These are phyloP conservation scores for Colletotrichum coccodes DNA, from an alignment of 2,329 filamentous ascomycete genomes.

Conservation along the genomic window DNA sequence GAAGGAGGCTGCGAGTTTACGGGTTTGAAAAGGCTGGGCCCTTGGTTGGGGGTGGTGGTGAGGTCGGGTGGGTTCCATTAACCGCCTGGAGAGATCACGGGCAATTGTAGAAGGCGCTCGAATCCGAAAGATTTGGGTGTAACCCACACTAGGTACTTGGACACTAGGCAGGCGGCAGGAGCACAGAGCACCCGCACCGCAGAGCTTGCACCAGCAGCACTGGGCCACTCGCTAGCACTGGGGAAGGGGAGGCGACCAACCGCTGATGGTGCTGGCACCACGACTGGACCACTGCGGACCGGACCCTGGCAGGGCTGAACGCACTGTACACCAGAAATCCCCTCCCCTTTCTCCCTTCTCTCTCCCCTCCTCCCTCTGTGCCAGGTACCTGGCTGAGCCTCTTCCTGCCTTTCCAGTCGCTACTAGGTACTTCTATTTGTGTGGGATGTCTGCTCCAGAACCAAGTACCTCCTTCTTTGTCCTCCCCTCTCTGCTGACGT, in stretches of 20 bases:
- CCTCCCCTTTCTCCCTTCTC: not conserved
- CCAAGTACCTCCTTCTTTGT: slow-evolving; percentile 15
- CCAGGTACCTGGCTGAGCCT: slow-evolving; percentile 21
- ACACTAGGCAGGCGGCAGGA: not conserved
- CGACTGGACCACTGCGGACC: slow-evolving; percentile 20
- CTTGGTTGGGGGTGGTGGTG: slow-evolving; percentile 15
- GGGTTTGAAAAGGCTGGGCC: slow-evolving; percentile 29
- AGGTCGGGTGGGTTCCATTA: slow-evolving; percentile 29
- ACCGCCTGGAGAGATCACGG: slow-evolving; percentile 31
- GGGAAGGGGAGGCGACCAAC: not conserved
- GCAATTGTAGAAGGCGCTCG: slow-evolving; percentile 34
- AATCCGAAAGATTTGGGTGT: slow-evolving; percentile 30
- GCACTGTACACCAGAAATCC: slow-evolving; percentile 9
- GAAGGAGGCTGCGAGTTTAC: slow-evolving; percentile 30
- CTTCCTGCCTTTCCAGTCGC: slow-evolving; percentile 11
- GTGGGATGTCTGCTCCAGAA: not conserved
- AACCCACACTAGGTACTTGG: slow-evolving; percentile 16
- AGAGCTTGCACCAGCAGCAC: not conserved
- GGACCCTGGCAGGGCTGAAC: slow-evolving; percentile 34
- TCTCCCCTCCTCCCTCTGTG: not conserved
- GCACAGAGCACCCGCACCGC: not conserved
- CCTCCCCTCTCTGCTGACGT: slow-evolving; percentile 27
- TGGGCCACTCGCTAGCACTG: not conserved
- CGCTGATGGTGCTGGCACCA: not conserved
- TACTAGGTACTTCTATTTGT: slow-evolving; percentile 19